These are phyloP conservation scores for Onygena corvina DNA, from an alignment of 2,329 filamentous ascomycete genomes.

Conservation along the genomic window DNA sequence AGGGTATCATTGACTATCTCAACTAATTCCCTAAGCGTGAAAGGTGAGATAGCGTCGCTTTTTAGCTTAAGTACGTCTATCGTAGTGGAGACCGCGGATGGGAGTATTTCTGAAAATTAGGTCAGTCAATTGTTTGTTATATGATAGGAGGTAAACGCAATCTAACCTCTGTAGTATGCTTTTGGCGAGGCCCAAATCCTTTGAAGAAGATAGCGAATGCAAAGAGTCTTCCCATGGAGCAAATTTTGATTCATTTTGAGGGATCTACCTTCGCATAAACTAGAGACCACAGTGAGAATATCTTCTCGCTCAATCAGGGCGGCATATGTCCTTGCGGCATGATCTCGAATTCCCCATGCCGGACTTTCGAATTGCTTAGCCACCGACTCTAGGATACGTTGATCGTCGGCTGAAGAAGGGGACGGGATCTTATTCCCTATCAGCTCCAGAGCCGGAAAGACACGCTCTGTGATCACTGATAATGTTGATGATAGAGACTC, in stretches of 20 bases:
- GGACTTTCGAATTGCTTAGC: slow-evolving; percentile 31
- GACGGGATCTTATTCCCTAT: slow-evolving; percentile 34
- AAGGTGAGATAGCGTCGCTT: slow-evolving; percentile 24
- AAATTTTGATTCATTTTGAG: slow-evolving; percentile 24
- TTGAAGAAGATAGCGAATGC: slow-evolving; percentile 29
- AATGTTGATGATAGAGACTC: slow-evolving; percentile 9
- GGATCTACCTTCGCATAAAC: slow-evolving; percentile 18
- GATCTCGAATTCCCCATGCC: slow-evolving; percentile 37
- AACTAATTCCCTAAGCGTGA: slow-evolving; percentile 25
- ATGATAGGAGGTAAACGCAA: slow-evolving; percentile 6
- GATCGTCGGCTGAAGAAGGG: slow-evolving; percentile 24
- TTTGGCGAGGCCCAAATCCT: slow-evolving; percentile 25
- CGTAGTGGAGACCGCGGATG: slow-evolving; percentile 19
- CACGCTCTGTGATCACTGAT: slow-evolving; percentile 30
- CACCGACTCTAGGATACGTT: slow-evolving; percentile 25
- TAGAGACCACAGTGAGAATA: slow-evolving; percentile 23
- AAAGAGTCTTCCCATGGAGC: slow-evolving; percentile 32
- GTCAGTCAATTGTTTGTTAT: slow-evolving; percentile 12
- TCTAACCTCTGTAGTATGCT: slow-evolving; percentile 27
- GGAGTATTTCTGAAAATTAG: not conserved
- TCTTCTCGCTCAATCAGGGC: slow-evolving; percentile 26
- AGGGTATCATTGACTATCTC: slow-evolving; percentile 29
- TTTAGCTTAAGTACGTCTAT: slow-evolving; percentile 22
- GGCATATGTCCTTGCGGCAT: slow-evolving; percentile 35
- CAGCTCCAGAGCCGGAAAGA: slow-evolving; percentile 38